Evolutionary conservation across 106 monocot genomes (phyloP), one percentile per base, ranked within the genome.

Genomic region (Posidonia australis): DNA sequence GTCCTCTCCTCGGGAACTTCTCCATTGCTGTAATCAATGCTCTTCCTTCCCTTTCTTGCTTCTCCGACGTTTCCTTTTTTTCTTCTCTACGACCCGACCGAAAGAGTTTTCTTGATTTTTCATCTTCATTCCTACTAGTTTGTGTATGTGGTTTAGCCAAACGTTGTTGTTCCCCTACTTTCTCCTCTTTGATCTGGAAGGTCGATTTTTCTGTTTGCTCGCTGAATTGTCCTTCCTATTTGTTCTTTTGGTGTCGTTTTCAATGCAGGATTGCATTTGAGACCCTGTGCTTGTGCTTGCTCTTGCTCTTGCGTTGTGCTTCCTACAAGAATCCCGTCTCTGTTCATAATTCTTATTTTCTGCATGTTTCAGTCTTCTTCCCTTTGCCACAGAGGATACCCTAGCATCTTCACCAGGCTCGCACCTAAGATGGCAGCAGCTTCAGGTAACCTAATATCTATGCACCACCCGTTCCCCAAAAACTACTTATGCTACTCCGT

Each of bases 321-420:
- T 53, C 30, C 13, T 68, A 55, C 36, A 42, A 11, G 19, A 32
- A 3, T 54, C 53, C 29, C 46, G 16, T 30, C 44, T 54, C 24
- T 61, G 25, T 36, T 43, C 14, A 24, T 31, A 20, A 5, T 52
- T 45, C 46, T 47, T 29, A 59, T 43, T 10, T 17, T 48, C 10
- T 54, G 41, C 46, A 27, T 65, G 56, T 46, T 78, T 64, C 78
- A 93, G 88, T 69, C 73, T 26, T 74, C 76, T 29, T 74, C 65
- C 27, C 30, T 70, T 18, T 46, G 66, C 51, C 63, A 51, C 66
- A 77, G 70, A 32, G 54, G 57, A 56, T 29, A 74, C 54, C 58
- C 61, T 69, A 66, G 62, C 74, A 60, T 67, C 54, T 14, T 43
- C 61, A 36, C 5, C 36, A 69, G 72, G 57, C n/a, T 64, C 59